A percentile compares a stretch with the other conserved stretches of the same genome.
Conservation (phyloP, 139 green algal genomes). For the Asterochloris sp. region DNA sequence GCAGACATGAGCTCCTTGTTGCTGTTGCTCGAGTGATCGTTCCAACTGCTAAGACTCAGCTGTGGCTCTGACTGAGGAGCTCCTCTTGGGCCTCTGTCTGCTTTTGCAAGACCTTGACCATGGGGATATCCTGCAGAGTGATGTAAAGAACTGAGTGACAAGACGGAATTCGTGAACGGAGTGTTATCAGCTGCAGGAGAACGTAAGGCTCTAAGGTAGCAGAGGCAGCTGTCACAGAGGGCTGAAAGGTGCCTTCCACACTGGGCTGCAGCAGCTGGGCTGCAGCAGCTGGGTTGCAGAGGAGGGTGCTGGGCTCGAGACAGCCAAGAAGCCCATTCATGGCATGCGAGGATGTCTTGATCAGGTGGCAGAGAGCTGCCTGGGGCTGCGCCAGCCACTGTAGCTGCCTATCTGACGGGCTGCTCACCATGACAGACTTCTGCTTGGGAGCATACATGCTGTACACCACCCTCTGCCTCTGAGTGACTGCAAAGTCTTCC, state of each 20-base stretch:
- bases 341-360: neutral
- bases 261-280: neutral
- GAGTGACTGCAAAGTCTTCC: constrained; percentile 56
- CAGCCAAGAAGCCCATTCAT: neutral
- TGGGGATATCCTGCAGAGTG: constrained; percentile 19
- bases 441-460: constrained; percentile 57
- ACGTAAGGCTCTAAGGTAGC: no score
- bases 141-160: neutral
- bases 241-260: no score
- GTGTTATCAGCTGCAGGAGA: no score
- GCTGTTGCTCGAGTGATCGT: neutral
- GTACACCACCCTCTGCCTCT: constrained; percentile 65
- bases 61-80: no score
- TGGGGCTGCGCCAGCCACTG: neutral
- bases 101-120: constrained; percentile 10
- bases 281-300: neutral
- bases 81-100: neutral
- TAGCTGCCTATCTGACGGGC: neutral
- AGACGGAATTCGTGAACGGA: neutral
- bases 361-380: neutral
- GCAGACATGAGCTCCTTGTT: neutral
- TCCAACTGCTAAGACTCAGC: neutral
- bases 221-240: no score
- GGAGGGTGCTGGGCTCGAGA: neutral
- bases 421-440: constrained; percentile 64